Conservation (phyloP, 176 grass and related monocot genomes). For the Elymus sibiricus region DNA sequence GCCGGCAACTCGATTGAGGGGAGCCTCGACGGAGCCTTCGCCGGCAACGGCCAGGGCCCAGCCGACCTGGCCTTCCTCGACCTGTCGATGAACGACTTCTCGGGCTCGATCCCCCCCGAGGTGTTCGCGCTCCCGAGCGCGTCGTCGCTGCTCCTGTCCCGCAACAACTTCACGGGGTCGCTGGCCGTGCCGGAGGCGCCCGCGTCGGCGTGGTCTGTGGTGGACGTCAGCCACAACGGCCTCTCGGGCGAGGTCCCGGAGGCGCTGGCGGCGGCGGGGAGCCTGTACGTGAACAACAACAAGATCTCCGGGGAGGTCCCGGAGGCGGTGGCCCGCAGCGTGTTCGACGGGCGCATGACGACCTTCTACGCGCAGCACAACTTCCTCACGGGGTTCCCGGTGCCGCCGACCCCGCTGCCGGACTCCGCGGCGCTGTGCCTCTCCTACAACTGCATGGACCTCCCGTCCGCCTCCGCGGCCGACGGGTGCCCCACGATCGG, state of each 20-base stretch:
- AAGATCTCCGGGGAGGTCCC: constrained; percentile 64
- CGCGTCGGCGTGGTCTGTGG: constrained; percentile 34
- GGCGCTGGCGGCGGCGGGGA: constrained; percentile 43
- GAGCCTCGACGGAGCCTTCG: constrained; percentile 43
- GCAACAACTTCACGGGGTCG: constrained; percentile 71
- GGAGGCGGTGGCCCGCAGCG: constrained; percentile 34
- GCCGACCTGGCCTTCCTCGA: constrained; percentile 60
- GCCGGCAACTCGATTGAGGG: constrained; percentile 57
- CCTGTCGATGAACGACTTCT: constrained; percentile 71
- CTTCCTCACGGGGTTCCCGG: constrained; percentile 67
- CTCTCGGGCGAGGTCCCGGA: constrained; percentile 61
- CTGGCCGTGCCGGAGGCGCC: constrained; percentile 11
- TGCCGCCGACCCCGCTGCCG: constrained; percentile 39
- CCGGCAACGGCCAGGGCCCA: background rate
- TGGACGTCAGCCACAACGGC: constrained; percentile 80
- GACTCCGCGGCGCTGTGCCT: constrained; percentile 72
- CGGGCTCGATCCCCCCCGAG: constrained; percentile 43
- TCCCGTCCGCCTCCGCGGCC: constrained; percentile 33
- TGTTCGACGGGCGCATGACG: constrained; percentile 56
- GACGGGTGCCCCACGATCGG: constrained; percentile 61
- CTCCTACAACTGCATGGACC: constrained; percentile 82
- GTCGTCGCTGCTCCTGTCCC: constrained; percentile 61
- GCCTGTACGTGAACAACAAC: constrained; percentile 86
- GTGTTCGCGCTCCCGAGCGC: constrained; percentile 57
- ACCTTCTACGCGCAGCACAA: constrained; percentile 94